phyloP scores from a whole-genome alignment of 805 yeast species.

The Suhomyces emberorum region DNA sequence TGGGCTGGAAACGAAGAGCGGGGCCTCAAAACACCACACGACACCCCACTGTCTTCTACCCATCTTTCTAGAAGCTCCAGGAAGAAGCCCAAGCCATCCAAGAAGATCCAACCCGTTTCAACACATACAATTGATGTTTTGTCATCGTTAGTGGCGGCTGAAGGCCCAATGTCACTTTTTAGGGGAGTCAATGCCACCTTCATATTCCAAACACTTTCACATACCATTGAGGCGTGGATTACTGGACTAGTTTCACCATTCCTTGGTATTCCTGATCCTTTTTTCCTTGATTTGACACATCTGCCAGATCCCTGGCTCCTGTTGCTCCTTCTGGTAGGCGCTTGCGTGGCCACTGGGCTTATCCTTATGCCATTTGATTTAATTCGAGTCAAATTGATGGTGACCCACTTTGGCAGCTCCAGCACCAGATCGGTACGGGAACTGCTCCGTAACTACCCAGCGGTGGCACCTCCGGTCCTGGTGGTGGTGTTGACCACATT shows the following conservation, averaged over 20 bases:
- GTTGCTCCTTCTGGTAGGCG: conserved; percentile 63
- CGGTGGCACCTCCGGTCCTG: conserved; percentile 49
- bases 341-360: conserved; percentile 69
- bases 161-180: conserved; percentile 68
- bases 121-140: conserved; percentile 64
- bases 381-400: conserved; percentile 71
- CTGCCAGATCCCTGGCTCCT: conserved; percentile 72
- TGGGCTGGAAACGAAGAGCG: no score
- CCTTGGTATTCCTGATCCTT: conserved; percentile 82
- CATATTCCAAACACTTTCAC: conserved; percentile 66
- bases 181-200: conserved; percentile 79
- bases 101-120: conserved; percentile 52
- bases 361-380: conserved; percentile 77
- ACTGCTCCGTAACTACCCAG: conserved; percentile 59
- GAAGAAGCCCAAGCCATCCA: not conserved
- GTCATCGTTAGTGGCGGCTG: conserved; percentile 62
- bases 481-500: conserved; percentile 49
- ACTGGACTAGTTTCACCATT: conserved; percentile 84
- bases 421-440: conserved; percentile 68
- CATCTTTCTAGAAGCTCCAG: not conserved
- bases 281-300: conserved; percentile 75
- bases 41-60: not conserved
- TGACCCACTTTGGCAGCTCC: conserved; percentile 52
- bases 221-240: conserved; percentile 86
- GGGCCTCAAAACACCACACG: no score